These are phyloP conservation scores for Mycena floridula DNA, from an alignment of 768 basidiomycete species.

Conservation along the genomic window DNA sequence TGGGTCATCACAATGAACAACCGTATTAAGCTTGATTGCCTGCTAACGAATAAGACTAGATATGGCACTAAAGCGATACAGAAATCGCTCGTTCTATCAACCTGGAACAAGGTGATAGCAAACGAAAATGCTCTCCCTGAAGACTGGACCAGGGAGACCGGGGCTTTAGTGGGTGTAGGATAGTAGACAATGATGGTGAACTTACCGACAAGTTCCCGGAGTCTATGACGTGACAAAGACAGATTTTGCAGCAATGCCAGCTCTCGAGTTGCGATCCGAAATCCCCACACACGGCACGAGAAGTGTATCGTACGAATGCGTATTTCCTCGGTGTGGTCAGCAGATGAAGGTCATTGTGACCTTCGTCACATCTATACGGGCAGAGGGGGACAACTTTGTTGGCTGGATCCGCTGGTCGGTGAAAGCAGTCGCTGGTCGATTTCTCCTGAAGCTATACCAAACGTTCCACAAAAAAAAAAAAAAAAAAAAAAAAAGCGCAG, in stretches of 20 bases:
- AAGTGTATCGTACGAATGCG: background rate
- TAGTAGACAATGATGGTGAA: background rate
- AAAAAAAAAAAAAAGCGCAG: too few relatives aligned
- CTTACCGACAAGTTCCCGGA: too few relatives aligned
- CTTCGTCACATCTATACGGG: background rate
- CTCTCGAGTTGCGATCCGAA: background rate
- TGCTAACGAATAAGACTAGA: conserved; percentile 2
- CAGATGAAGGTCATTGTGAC: background rate
- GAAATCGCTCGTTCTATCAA: conserved; percentile 8
- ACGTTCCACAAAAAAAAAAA: background rate
- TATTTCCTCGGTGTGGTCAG: background rate
- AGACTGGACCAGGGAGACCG: conserved; percentile 13
- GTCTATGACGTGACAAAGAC: too few relatives aligned
- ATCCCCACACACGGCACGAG: background rate
- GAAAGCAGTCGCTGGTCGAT: background rate
- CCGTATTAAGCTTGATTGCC: conserved; percentile 12
- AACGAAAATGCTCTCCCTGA: conserved; percentile 9
- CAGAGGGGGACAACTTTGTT: background rate
- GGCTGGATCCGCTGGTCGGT: background rate
- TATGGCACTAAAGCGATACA: conserved; percentile 10
- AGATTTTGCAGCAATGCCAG: background rate
- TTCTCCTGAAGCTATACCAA: background rate
- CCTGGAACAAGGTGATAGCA: conserved; percentile 14
- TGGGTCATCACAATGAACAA: conserved; percentile 13
- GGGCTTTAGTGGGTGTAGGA: conserved; percentile 29